A percentile compares a stretch with the other conserved stretches of the same genome.
These are phyloP conservation scores for Fomitiporia mediterranea DNA, from an alignment of 1,284 basidiomycete genomes.

Conservation along the genomic window DNA sequence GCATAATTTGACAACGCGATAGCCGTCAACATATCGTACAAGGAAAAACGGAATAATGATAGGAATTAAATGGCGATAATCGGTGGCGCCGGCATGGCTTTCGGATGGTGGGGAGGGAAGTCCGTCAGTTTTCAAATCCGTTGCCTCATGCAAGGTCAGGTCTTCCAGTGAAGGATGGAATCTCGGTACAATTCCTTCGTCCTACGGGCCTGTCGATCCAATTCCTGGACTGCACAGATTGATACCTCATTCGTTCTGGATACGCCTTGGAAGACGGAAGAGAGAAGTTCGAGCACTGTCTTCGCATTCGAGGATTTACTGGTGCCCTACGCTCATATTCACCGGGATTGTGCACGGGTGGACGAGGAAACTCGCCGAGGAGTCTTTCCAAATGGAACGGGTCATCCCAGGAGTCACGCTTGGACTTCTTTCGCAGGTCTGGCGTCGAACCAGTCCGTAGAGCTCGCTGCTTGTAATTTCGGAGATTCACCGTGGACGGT, in stretches of 20 bases:
- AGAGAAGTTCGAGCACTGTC: slow-evolving; percentile 10
- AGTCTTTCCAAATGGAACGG: slow-evolving; percentile 11
- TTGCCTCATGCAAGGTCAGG: background rate
- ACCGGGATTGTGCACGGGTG: slow-evolving; percentile 10
- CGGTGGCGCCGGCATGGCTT: background rate
- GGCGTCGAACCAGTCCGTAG: slow-evolving; percentile 12
- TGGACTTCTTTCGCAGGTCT: background rate
- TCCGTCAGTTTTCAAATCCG: background rate
- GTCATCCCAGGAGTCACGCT: slow-evolving; percentile 5
- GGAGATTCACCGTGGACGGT: slow-evolving; percentile 2
- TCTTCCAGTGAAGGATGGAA: background rate
- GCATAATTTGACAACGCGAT: slow-evolving; percentile 6
- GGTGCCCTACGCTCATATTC: slow-evolving; percentile 2
- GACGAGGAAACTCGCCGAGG: slow-evolving; percentile 10
- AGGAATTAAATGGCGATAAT: no score
- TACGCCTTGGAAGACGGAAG: slow-evolving; percentile 2
- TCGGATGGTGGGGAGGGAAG: background rate
- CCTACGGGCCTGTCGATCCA: slow-evolving; percentile 3
- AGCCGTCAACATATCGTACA: background rate
- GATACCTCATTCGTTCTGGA: background rate
- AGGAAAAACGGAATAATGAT: no score
- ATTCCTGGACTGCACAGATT: slow-evolving; percentile 2
- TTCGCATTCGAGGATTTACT: slow-evolving; percentile 6
- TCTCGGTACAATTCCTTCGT: no score
- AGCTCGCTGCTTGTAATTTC: background rate